Evolutionary conservation across 805 yeast species (phyloP).

Genomic region (Candida pini): DNA sequence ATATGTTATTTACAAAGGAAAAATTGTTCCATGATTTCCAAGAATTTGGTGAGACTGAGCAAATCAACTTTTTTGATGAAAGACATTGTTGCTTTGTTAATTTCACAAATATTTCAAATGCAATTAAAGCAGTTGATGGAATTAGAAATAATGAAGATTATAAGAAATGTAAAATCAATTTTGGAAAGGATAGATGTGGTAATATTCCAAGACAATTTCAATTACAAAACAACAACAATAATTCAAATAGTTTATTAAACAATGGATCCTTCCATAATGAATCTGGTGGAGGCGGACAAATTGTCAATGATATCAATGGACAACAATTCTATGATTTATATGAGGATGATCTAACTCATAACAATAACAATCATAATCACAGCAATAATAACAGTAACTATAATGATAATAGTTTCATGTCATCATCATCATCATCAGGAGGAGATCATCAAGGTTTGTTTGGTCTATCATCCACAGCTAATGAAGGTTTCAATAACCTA

Average conservation of each 20-base stretch:
- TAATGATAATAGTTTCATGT: slow-evolving; percentile 2
- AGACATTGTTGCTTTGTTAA: slow-evolving; percentile 88
- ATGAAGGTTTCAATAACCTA: no score
- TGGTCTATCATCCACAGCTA: no score
- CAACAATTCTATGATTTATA: slow-evolving; percentile 19
- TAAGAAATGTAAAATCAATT: slow-evolving; percentile 71
- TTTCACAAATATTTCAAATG: slow-evolving; percentile 85
- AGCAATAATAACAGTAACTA: slow-evolving; percentile 1
- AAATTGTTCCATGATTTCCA: slow-evolving; percentile 69
- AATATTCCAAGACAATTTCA: slow-evolving; percentile 77
- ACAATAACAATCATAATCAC: slow-evolving; percentile 5
- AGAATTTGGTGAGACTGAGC: slow-evolving; percentile 91
- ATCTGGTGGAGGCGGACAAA: slow-evolving; percentile 5
- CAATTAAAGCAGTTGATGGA: slow-evolving; percentile 89
- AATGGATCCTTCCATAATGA: slow-evolving; percentile 1
- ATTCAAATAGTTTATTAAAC: neutral
- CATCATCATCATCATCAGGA: neutral
- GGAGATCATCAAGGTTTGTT: no score
- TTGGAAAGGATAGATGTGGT: slow-evolving; percentile 94
- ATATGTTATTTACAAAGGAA: slow-evolving; percentile 25
- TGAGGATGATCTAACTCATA: slow-evolving; percentile 8
- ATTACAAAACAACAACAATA: slow-evolving; percentile 4
- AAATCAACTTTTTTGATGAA: slow-evolving; percentile 79
- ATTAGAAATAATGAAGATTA: slow-evolving; percentile 71
- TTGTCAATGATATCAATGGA: slow-evolving; percentile 12